Base-by-base conservation (phyloP, 1,284 basidiomycete genomes). In the Cutaneotrichosporon sp. region DNA sequence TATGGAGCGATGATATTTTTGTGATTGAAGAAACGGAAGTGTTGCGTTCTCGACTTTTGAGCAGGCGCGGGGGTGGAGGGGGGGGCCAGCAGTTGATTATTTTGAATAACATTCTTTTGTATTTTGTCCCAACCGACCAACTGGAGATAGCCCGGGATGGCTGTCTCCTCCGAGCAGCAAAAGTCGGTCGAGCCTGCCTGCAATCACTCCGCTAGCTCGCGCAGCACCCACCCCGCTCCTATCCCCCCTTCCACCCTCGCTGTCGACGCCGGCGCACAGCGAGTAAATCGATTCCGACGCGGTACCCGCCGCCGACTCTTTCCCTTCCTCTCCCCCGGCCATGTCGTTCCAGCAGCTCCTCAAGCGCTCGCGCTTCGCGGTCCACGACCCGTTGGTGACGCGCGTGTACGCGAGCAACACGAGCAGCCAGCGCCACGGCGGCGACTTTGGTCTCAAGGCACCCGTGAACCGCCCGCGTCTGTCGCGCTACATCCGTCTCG, bases 391-490 rank as follows among this genome's bases (percentile, higher is more conserved):
- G 7, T 57, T 72, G 34, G 77, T 80, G 63, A 71, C 75, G 20
- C 73, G 79, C 27, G 69, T 80, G 58, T 80, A 80, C 70, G 72
- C 74, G 31, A 71, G 76, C 9, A 70, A 72, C 16, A 71, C 73
- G 8, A 64, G 66, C 47, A 49, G 65, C 4, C 50, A 56, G 10
- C 29, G 25, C 13, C 57, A 65, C 36, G 66, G 70, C 49, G 71
- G 70, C 42, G 79, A 80, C 63, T 80, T 67, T 66, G 79, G 79
- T 31, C 67, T 80, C 58, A 80, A 80, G 64, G 74, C 68, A 62
- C 62, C 72, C 27, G 63, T 79, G 4, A 67, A 70, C 53, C 67
- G 71, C 5, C 47, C 64, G 13, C 69, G 67, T 33, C 69, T 70
- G 18, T 70, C 75, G 5, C 66, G 65, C 42, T 76, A 76, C 65